Conservation (phyloP, 129 eudicot species). For the Flaveria linearis region DNA sequence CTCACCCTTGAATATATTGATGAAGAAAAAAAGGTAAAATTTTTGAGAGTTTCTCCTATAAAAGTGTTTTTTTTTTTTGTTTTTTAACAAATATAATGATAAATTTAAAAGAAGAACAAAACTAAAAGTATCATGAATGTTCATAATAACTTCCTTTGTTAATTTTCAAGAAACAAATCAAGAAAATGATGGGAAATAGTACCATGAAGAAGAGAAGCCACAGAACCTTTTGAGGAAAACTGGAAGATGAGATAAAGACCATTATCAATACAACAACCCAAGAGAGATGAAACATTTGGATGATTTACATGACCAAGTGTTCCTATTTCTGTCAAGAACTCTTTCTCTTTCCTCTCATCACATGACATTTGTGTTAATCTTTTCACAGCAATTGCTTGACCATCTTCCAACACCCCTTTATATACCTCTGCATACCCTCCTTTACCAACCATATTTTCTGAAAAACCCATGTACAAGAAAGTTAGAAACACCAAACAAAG, state of each 20-base stretch:
- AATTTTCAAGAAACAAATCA: slow-evolving; percentile 8
- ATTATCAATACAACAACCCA: slow-evolving; percentile 94
- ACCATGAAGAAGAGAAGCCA: slow-evolving; percentile 98
- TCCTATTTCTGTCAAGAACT: slow-evolving; percentile 93
- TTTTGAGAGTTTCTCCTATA: not conserved
- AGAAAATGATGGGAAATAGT: slow-evolving; percentile 22
- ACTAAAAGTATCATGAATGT: not conserved
- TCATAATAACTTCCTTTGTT: not conserved
- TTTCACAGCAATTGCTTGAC: slow-evolving; percentile 86
- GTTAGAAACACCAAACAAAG: slow-evolving; percentile 5
- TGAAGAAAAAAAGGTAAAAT: not conserved
- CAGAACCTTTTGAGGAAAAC: slow-evolving; percentile 91
- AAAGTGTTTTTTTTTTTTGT: slow-evolving; percentile 3
- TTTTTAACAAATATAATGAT: slow-evolving; percentile 4
- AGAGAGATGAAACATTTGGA: slow-evolving; percentile 82
- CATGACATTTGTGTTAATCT: slow-evolving; percentile 55
- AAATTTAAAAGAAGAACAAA: not conserved
- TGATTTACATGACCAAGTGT: slow-evolving; percentile 91
- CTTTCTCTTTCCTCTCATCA: slow-evolving; percentile 95
- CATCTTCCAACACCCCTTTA: slow-evolving; percentile 78
- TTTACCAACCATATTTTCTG: slow-evolving; percentile 92
- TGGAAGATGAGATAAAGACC: slow-evolving; percentile 94
- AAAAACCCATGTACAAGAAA: slow-evolving; percentile 26
- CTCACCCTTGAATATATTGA: not conserved
- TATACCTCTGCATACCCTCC: slow-evolving; percentile 99